Base-by-base conservation (phyloP, 2,329 filamentous ascomycete genomes). In the Coleophoma crateriformis region DNA sequence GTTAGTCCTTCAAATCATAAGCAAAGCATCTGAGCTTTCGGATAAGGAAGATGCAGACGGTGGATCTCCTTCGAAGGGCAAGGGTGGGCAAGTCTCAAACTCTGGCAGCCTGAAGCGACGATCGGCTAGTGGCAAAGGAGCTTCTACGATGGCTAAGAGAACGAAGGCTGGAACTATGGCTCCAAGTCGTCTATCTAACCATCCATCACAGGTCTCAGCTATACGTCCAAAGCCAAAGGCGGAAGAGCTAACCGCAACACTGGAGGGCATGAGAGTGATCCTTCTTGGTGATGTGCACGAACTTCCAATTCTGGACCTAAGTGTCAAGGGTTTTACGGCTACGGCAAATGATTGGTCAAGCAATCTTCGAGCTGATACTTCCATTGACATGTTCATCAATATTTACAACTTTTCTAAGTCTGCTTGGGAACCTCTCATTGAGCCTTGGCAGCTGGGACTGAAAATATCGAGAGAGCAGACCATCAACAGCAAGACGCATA, bases 341-440 rank as follows among this genome's bases (percentile, higher is more conserved):
- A 83, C 87, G 42, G 88, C 95, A 4, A 83, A 87, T 57, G 90
- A 99, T 64, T 99, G 94, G 94, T 92, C 92, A 1, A 85, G 84
- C 5, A 86, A 85, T 19, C 77, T 99, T 67, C 90, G 85, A 61
- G 92, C 89, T 0, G 90, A 96, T 63, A 88, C 90, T 0, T 87
- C 82, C n/a, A 84, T 99, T 44, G 90, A 96, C 54, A 90, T 92
- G 56, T 96, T 96, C 67, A 81, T 95, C 60, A 99, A 97, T 61
- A 86, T 99, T 22, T 99, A 96, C 75, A 99, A 99, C 68, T 99
- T 99, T 70, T 94, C 94, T 13, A 99, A 99, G 67, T 99, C 94
- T 0, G 90, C 90, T 3, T 99, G 94, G 94, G 94, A 99, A 67
- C 94, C 94, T 3, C 71, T 99, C 33, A 82, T 99, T 22, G 94